phyloP scores from a whole-genome alignment of 2,329 filamentous ascomycete genomes.

The Aspergillus fumigatus region DNA sequence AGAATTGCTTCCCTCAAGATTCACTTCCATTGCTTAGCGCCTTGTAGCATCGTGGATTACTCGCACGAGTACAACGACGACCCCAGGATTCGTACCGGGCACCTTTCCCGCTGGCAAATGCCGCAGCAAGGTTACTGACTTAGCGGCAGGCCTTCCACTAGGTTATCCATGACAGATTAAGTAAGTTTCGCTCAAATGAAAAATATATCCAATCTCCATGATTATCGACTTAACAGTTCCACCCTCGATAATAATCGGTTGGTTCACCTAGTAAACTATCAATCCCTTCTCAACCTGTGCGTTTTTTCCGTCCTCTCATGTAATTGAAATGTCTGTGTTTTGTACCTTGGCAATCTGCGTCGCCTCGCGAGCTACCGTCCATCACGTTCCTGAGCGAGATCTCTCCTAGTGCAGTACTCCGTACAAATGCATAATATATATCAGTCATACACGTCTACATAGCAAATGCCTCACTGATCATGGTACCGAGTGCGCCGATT shows the following conservation, averaged over 20 bases:
- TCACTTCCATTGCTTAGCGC: slow-evolving; percentile 52
- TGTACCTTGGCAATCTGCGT: neutral
- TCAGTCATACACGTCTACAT: too few species aligned
- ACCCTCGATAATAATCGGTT: neutral
- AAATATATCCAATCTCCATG: neutral
- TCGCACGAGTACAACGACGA: slow-evolving; percentile 51
- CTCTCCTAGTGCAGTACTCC: too few species aligned
- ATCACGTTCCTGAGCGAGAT: neutral
- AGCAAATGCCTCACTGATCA: too few species aligned
- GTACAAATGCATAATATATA: neutral
- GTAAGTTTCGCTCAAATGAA: accelerated
- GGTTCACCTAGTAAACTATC: neutral
- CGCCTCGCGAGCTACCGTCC: neutral
- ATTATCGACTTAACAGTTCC: neutral
- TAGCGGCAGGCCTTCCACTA: slow-evolving; percentile 36
- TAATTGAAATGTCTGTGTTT: neutral
- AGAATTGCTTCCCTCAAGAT: slow-evolving; percentile 57
- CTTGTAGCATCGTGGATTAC: slow-evolving; percentile 52
- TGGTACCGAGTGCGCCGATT: too few species aligned
- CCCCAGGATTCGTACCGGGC: slow-evolving; percentile 54
- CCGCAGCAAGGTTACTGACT: slow-evolving; percentile 36
- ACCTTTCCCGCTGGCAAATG: slow-evolving; percentile 38
- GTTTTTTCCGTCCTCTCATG: neutral
- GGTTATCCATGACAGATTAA: slow-evolving; percentile 41
- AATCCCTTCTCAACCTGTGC: neutral